Conservation (phyloP, 163 green algal genomes). For the Chlorella variabilis region DNA sequence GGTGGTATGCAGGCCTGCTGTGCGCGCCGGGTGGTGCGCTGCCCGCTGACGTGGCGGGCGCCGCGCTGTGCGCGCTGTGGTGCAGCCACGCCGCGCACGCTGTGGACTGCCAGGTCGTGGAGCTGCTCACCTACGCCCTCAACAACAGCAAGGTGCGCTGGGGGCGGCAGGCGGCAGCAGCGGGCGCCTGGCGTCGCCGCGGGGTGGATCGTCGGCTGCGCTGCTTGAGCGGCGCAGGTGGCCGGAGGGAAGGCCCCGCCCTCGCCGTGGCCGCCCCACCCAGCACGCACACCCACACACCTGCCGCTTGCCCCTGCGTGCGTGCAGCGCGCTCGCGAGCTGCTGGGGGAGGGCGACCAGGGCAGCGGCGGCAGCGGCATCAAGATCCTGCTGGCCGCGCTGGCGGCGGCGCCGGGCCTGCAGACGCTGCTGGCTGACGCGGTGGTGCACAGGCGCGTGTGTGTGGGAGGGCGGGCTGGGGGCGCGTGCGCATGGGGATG, state of each 20-base stretch:
- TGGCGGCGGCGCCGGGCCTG: conserved; percentile 16
- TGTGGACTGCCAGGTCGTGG: conserved; percentile 34
- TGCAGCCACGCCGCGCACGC: conserved; percentile 27
- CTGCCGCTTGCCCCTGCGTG: background rate
- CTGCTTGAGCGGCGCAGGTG: no score
- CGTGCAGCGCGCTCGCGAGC: conserved; percentile 28
- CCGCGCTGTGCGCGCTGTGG: background rate
- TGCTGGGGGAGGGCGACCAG: conserved; percentile 26
- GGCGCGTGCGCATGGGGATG: no score
- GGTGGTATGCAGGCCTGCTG: no score
- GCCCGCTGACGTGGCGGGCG: background rate
- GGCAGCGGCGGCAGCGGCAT: conserved; percentile 25
- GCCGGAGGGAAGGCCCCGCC: no score
- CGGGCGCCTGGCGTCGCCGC: no score
- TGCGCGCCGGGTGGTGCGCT: no score
- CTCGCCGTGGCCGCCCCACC: no score
- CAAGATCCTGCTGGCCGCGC: conserved; percentile 29
- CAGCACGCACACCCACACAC: no score
- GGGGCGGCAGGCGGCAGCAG: background rate
- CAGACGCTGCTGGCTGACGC: conserved; percentile 27
- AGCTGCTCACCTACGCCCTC: conserved; percentile 34
- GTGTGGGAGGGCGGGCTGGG: background rate
- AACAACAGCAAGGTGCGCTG: conserved; percentile 32
- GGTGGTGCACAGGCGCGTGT: conserved; percentile 24
- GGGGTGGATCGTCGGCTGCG: no score